A percentile compares a stretch with the other conserved stretches of the same genome.
Evolutionary conservation across 164 flowering plant genomes (phyloP).

Genomic region (Macadamia integrifolia): DNA sequence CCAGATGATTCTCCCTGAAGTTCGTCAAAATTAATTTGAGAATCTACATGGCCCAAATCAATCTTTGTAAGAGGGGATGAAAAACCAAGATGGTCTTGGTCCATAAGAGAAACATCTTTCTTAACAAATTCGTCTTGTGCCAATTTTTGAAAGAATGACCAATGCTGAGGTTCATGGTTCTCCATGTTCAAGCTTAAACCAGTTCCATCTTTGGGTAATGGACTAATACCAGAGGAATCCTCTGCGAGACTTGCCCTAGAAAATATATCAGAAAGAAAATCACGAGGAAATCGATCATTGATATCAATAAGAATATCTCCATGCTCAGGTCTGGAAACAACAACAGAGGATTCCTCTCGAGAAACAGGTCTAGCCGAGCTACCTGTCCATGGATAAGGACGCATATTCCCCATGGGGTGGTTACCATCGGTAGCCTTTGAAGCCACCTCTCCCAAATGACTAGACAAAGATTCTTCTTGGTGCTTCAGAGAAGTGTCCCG

Average conservation of each 20-base stretch:
- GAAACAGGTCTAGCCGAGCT: slow-evolving; percentile 27
- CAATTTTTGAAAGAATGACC: slow-evolving; percentile 91
- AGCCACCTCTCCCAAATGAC: slow-evolving; percentile 29
- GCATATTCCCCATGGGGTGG: slow-evolving; percentile 12
- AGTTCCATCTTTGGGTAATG: slow-evolving; percentile 50
- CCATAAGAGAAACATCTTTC: slow-evolving; percentile 77
- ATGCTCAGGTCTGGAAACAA: slow-evolving; percentile 23
- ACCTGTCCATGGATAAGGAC: slow-evolving; percentile 28
- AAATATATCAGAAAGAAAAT: slow-evolving; percentile 82
- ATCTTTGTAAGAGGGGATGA: slow-evolving; percentile 33
- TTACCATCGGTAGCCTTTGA: slow-evolving; percentile 13
- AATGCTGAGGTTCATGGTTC: slow-evolving; percentile 80
- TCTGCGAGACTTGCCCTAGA: slow-evolving; percentile 44
- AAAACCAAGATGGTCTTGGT: slow-evolving; percentile 63
- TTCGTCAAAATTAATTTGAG: slow-evolving; percentile 25
- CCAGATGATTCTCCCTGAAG: slow-evolving; percentile 23
- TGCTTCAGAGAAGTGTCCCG: slow-evolving; percentile 22
- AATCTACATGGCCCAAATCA: slow-evolving; percentile 26
- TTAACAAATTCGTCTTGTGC: slow-evolving; percentile 51
- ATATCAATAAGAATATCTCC: slow-evolving; percentile 80
- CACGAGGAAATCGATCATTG: slow-evolving; percentile 82
- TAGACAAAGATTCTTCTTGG: slow-evolving; percentile 29
- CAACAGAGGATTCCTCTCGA: slow-evolving; percentile 23
- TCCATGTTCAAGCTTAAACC: slow-evolving; percentile 83
- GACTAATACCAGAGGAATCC: slow-evolving; percentile 31